These are phyloP conservation scores for Pleurotus salmoneostramineus DNA, from an alignment of 768 basidiomycete species.

Conservation along the genomic window DNA sequence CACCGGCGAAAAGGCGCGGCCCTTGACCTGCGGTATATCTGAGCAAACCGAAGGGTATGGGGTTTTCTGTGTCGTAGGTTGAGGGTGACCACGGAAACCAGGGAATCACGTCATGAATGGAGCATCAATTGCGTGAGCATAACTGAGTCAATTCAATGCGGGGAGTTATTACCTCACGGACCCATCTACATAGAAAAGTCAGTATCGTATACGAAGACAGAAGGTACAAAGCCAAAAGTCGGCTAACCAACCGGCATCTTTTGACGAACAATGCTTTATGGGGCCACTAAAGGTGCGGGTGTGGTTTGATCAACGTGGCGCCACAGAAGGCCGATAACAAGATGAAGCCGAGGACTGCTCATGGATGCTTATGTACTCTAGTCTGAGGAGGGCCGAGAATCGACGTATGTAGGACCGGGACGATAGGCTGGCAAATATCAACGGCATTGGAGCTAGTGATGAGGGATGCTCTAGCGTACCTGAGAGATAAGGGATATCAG, in stretches of 20 bases:
- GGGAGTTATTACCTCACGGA: constrained; percentile 4
- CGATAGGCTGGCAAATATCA: neutral
- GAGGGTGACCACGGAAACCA: too few relatives aligned
- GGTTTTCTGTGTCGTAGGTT: too few relatives aligned
- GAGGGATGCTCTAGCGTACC: too few relatives aligned
- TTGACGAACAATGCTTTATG: neutral
- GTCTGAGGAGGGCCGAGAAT: too few relatives aligned
- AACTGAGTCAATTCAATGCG: neutral
- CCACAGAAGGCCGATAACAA: neutral
- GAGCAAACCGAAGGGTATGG: too few relatives aligned
- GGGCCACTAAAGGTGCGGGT: neutral
- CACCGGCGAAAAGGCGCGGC: neutral
- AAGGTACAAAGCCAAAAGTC: neutral
- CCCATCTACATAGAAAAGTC: neutral
- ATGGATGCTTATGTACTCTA: too few relatives aligned
- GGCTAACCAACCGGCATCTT: neutral
- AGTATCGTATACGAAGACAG: neutral
- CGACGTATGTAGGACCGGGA: neutral
- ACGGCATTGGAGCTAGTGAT: too few relatives aligned
- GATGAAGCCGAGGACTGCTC: neutral
- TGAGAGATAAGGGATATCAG: too few relatives aligned
- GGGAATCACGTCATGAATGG: too few relatives aligned
- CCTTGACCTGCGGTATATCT: too few relatives aligned
- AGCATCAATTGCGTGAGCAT: neutral
- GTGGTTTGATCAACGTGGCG: neutral